Conservation (phyloP, 164 flowering plant genomes). For the Brasenia schreberi region DNA sequence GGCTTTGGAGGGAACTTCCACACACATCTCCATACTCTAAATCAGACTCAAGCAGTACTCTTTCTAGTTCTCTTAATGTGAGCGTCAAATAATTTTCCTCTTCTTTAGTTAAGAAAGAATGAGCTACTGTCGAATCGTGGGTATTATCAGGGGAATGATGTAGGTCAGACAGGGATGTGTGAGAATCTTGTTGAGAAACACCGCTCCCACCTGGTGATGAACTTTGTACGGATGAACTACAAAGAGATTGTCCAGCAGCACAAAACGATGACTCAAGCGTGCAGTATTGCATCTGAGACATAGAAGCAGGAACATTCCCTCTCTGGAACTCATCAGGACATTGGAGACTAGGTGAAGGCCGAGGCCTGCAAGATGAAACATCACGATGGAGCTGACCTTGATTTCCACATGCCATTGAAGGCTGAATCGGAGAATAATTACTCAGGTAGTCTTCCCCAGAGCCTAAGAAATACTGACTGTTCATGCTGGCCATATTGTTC, state of each 20-base stretch:
- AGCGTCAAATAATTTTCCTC: constrained; percentile 28
- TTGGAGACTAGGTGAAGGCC: not conserved
- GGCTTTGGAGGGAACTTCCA: not conserved
- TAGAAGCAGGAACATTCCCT: not conserved
- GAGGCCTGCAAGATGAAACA: not conserved
- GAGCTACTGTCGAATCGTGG: constrained; percentile 26
- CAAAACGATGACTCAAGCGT: constrained; percentile 42
- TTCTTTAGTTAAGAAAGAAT: constrained; percentile 22
- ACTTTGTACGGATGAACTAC: constrained; percentile 32
- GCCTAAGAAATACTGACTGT: not conserved
- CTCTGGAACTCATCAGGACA: not conserved
- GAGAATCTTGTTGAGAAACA: constrained; percentile 27
- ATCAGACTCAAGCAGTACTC: constrained; percentile 47
- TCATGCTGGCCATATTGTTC: not conserved
- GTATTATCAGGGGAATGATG: constrained; percentile 27
- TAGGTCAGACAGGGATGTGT: constrained; percentile 21
- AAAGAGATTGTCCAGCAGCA: constrained; percentile 11
- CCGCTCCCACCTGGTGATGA: constrained; percentile 37
- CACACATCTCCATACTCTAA: constrained; percentile 20
- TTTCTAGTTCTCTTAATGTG: constrained; percentile 54
- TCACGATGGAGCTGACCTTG: not conserved
- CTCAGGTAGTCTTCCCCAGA: not conserved
- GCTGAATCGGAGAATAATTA: not conserved
- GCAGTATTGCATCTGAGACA: not conserved
- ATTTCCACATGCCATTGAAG: not conserved